Base-by-base conservation (phyloP, 2,329 filamentous ascomycete species). In the Madurella fahalii region DNA sequence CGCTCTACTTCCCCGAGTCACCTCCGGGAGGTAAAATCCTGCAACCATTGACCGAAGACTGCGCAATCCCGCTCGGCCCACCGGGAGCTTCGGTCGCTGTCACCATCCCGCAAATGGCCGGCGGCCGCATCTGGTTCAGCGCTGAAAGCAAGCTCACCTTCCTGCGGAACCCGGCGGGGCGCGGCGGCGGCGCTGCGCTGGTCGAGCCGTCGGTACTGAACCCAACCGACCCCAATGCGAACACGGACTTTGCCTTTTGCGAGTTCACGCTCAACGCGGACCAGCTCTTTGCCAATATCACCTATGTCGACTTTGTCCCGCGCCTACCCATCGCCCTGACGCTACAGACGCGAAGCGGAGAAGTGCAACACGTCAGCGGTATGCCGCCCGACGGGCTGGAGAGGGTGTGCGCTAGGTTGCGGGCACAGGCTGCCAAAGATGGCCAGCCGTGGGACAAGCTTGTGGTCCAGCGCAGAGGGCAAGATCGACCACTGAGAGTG, bases 131-230 rank as follows among this genome's bases (percentile, higher is more conserved):
- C 64, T 88, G 82, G 80, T 82, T 87, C 64, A 78, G 77, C 31
- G 74, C 80, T 49, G 78, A 77, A 54, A 65, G 67, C 9, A 75
- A 73, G 32, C 72, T 87, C 32, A 81, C 75, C 0, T 88, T 87
- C 66, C 70, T 82, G 9, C 71, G 87, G 31, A 88, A 88, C 63
- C 83, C 82, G 0, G 82, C 82, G n/a, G 62, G 62, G 1, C 62
- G 61, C 0, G 58, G 59, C 17, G 56, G 59, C 9, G 59, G 57
- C 1, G 81, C 84, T 0, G 82, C 80, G 0, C 74, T 88, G 2
- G 83, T 87, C 43, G 84, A 87, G 67, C 85, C 85, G 1, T 85
- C 82, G 4, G 80, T 85, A n/a, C 78, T 81, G 11, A 87, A 87
- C 64, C 75, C 77, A 0, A 74, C 74, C 9, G 82, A 85, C 58